Conservation (phyloP, 495 filamentous ascomycete species). For the Aspergillus affinis region DNA sequence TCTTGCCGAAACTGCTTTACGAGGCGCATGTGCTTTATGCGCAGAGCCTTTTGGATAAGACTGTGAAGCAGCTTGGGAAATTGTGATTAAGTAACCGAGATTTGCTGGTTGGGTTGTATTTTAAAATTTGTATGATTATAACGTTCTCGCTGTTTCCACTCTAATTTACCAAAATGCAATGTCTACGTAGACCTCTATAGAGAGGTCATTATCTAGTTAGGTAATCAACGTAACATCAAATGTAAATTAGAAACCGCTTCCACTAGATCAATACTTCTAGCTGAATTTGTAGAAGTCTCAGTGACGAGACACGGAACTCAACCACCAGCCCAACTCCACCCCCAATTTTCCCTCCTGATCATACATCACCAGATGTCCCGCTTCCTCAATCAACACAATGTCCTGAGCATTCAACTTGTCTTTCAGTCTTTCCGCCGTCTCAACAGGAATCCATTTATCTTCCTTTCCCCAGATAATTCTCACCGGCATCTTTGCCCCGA, state of each 20-base stretch:
- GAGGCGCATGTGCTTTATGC: conserved; percentile 21
- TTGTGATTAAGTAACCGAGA: background rate
- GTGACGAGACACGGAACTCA: conserved; percentile 2
- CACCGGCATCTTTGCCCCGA: conserved; percentile 28
- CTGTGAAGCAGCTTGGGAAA: conserved; percentile 5
- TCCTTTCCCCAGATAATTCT: conserved; percentile 36
- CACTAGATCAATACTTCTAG: too few species aligned
- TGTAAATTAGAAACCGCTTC: too few species aligned
- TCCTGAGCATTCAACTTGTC: conserved; percentile 18
- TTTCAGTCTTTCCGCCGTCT: conserved; percentile 23
- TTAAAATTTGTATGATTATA: too few species aligned
- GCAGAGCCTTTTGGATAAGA: conserved; percentile 12
- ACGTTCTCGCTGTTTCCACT: too few species aligned
- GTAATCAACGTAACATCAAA: too few species aligned
- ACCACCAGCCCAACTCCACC: conserved; percentile 30
- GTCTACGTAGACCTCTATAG: too few species aligned
- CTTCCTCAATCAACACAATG: conserved; percentile 31
- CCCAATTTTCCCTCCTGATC: conserved; percentile 31
- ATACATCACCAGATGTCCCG: conserved; percentile 36
- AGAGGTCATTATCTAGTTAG: too few species aligned
- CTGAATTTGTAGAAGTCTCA: too few species aligned
- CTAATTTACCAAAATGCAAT: too few species aligned
- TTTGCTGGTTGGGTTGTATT: too few species aligned
- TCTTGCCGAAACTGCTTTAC: conserved; percentile 13
- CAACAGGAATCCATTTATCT: conserved; percentile 34